phyloP scores from a whole-genome alignment of 2,329 filamentous ascomycete genomes.

The Cladorrhinum sp. region DNA sequence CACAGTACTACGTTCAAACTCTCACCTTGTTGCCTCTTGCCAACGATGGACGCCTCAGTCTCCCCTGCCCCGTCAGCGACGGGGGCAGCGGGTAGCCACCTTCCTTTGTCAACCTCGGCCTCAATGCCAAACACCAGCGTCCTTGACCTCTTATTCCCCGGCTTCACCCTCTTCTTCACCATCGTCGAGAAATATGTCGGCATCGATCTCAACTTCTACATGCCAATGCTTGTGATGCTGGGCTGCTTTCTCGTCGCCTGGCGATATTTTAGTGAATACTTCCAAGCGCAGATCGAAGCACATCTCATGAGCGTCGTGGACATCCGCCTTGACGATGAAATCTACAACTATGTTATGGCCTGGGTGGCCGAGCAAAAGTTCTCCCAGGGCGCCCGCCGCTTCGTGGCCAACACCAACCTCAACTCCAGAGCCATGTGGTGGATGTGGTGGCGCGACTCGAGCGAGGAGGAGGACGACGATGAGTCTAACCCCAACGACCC shows the following conservation, averaged over 20 bases:
- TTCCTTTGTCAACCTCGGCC: not conserved
- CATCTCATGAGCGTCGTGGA: slow-evolving; percentile 65
- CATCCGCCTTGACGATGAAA: slow-evolving; percentile 67
- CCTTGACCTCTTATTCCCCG: slow-evolving; percentile 64
- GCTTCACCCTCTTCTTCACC: slow-evolving; percentile 57
- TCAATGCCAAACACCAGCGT: not conserved
- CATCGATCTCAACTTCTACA: slow-evolving; percentile 61
- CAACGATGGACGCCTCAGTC: not conserved
- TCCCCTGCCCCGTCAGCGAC: not conserved
- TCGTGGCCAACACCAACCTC: slow-evolving; percentile 63
- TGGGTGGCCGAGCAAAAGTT: slow-evolving; percentile 66
- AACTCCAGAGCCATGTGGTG: slow-evolving; percentile 51
- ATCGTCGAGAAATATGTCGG: slow-evolving; percentile 55
- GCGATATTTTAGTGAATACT: slow-evolving; percentile 50
- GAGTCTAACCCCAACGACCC: slow-evolving; percentile 44
- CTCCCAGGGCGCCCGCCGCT: slow-evolving; percentile 55
- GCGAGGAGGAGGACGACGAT: slow-evolving; percentile 47
- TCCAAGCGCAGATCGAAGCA: slow-evolving; percentile 46
- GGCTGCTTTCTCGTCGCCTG: slow-evolving; percentile 49
- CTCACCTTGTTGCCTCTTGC: not conserved
- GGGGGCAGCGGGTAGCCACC: not conserved
- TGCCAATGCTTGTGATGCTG: slow-evolving; percentile 53
- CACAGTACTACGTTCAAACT: not conserved
- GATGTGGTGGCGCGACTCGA: slow-evolving; percentile 44
- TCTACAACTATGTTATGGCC: slow-evolving; percentile 69